Conservation (phyloP, 805 yeast genomes). For the Candida nonsorbophila region DNA sequence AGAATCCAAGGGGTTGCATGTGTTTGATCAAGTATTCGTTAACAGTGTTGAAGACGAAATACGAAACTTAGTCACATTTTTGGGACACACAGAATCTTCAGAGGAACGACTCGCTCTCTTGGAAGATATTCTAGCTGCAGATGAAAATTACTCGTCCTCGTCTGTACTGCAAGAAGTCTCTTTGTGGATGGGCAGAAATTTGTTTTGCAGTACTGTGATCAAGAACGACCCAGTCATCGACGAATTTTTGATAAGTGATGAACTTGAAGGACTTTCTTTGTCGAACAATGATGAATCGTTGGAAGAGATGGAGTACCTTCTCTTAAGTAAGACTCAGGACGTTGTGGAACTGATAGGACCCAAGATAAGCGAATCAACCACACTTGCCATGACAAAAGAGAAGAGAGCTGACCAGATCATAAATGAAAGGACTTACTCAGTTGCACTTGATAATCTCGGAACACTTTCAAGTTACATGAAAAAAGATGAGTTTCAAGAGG, state of each 20-base stretch:
- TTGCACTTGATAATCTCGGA: conserved; percentile 44
- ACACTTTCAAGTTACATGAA: conserved; percentile 15
- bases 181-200: too few species aligned
- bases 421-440: conserved; percentile 23
- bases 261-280: conserved; percentile 1
- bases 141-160: too few species aligned
- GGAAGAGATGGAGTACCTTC: conserved; percentile 24
- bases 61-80: too few species aligned
- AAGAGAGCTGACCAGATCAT: conserved; percentile 5
- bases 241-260: conserved; percentile 5
- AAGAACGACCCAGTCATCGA: conserved; percentile 9
- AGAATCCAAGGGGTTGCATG: too few species aligned
- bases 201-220: too few species aligned
- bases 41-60: too few species aligned
- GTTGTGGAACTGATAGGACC: conserved; percentile 31
- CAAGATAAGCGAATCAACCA: conserved; percentile 7
- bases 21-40: too few species aligned
- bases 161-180: too few species aligned
- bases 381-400: conserved; percentile 1
- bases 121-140: too few species aligned
- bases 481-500: conserved; percentile 30
- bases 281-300: conserved; percentile 1
- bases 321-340: conserved; percentile 34
- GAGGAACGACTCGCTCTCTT: too few species aligned
- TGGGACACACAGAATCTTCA: too few species aligned